Evolutionary conservation across 2,329 filamentous ascomycete genomes (phyloP).

Genomic region (Exophiala xenobiotica): DNA sequence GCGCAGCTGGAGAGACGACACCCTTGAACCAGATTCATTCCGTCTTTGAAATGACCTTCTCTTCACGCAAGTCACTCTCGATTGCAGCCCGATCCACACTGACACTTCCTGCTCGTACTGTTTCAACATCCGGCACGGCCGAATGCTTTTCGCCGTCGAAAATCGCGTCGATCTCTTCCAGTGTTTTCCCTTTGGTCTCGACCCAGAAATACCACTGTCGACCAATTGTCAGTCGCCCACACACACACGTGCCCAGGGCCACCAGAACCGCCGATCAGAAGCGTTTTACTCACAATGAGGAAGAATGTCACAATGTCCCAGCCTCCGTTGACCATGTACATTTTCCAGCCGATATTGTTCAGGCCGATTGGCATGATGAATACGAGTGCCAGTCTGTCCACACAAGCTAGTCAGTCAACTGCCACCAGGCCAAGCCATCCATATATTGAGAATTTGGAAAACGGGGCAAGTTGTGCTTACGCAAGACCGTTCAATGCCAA

Average conservation of each 20-base stretch:
- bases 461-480: background rate
- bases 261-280: no score
- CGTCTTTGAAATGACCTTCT: background rate
- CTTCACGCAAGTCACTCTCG: background rate
- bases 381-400: slow-evolving; percentile 37
- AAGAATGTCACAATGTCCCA: slow-evolving; percentile 44
- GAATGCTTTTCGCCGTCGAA: slow-evolving; percentile 17
- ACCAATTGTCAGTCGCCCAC: background rate
- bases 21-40: background rate
- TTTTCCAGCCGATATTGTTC: slow-evolving; percentile 46
- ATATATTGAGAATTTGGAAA: no score
- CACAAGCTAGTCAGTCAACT: no score
- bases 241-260: no score
- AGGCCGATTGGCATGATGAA: slow-evolving; percentile 47
- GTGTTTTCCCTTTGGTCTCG: slow-evolving; percentile 28
- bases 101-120: background rate
- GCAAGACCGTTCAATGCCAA: background rate
- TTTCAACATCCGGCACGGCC: background rate
- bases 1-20: no score
- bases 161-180: slow-evolving; percentile 29
- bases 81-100: background rate
- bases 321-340: slow-evolving; percentile 50
- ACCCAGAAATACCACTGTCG: slow-evolving; percentile 12
- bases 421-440: no score
- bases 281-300: slow-evolving; percentile 35